Evolutionary conservation across 257 asterid species (phyloP), one percentile per base, ranked within the genome.

Genomic region (Nicotiana attenuata): DNA sequence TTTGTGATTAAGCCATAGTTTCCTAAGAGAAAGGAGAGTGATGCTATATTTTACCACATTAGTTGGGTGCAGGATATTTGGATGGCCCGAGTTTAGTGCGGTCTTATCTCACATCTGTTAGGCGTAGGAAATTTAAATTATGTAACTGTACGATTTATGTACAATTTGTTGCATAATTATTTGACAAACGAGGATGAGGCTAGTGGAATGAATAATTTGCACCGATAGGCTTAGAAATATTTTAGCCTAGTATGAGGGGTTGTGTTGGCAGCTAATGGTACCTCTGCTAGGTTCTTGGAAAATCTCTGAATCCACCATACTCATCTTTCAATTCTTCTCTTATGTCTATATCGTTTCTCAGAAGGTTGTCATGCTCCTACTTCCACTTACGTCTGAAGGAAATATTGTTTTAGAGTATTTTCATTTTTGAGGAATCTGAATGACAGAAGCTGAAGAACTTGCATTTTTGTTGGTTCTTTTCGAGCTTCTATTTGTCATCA

Each of bases 21-120:
- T 69, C 77, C 77, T 38, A 69, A 38, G 56, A 38, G 33, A 69
- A n/a, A 52, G 17, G 17, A 52, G 6, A 13, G 4, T 68, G 77
- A 69, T 69, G 56, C 77, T 68, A 68, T 38, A 53, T 10, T 68
- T 16, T 68, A 38, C 77, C 77, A 68, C 57, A 68, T 68, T 68
- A 68, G 11, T 38, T 38, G 5, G 29, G 77, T n/a, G 31, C 56
- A 69, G 77, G 67, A n/a, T 35, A 38, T 38, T 60, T 60, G 65
- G 29, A 60, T 60, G 29, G 65, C 65, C n/a, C 11, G 29, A 24
- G 17, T 63, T 63, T 63, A 22, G 19, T 63, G 35, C 3, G 13
- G 67, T 22, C 33, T 63, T 31, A 60, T 60, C 65, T 60, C 65
- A 20, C 29, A n/a, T 60, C 65, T 60, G 65, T 9, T 60, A 14